These are phyloP conservation scores for Garcia nutans DNA, from an alignment of 345 rosid genomes.

Conservation along the genomic window DNA sequence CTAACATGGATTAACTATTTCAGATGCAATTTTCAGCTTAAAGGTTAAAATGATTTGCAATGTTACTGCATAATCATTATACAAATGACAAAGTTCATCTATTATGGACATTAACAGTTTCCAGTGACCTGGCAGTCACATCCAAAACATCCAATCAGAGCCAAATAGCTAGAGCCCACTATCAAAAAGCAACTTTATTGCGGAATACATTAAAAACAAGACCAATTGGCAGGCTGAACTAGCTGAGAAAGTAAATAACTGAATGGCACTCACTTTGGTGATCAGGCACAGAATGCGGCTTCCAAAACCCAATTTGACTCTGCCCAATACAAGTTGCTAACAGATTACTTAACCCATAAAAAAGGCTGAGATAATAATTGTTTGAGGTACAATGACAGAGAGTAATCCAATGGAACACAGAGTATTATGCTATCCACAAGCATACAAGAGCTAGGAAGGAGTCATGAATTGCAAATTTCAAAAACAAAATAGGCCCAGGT, in stretches of 20 bases:
- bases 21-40: background rate
- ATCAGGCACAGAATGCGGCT: conserved; percentile 48
- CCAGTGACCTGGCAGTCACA: conserved; percentile 4
- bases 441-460: background rate
- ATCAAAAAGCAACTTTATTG: conserved; percentile 5
- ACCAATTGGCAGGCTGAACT: conserved; percentile 7
- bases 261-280: conserved; percentile 50
- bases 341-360: conserved; percentile 20
- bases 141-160: conserved; percentile 1
- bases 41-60: background rate
- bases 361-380: conserved; percentile 7
- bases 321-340: conserved; percentile 39
- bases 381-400: background rate
- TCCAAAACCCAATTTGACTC: conserved; percentile 70
- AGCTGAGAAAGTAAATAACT: conserved; percentile 15
- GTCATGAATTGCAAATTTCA: background rate
- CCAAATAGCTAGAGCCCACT: conserved; percentile 4
- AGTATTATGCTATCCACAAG: background rate
- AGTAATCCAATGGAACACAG: background rate
- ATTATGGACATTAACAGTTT: conserved; percentile 7
- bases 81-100: background rate
- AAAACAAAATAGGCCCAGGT: background rate
- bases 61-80: background rate
- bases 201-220: conserved; percentile 1
- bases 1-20: background rate